Evolutionary conservation across 139 green algal genomes (phyloP).

Genomic region (Coelastrella sp.): DNA sequence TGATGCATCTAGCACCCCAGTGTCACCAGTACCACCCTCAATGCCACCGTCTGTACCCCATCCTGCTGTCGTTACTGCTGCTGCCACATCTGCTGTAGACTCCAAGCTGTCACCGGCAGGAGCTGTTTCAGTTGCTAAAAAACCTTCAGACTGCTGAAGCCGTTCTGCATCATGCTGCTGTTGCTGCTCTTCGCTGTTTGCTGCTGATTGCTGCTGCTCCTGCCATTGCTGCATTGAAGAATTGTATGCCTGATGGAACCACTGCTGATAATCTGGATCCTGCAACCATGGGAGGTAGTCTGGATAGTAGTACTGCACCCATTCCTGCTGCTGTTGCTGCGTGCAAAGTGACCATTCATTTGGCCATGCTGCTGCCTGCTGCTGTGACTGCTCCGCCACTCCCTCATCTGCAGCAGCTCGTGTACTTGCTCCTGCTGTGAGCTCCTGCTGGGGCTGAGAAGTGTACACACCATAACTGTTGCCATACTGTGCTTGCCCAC

Average conservation of each 20-base stretch:
- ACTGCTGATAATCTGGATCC: background rate
- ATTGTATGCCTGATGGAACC: background rate
- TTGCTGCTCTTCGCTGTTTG: background rate
- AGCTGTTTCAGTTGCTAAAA: background rate
- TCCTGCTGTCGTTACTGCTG: background rate
- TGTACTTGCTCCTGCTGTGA: background rate
- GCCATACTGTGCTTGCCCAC: background rate
- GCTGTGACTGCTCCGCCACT: background rate
- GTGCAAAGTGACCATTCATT: background rate
- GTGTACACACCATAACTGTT: background rate
- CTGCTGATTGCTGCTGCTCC: background rate
- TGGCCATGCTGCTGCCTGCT: conserved; percentile 7
- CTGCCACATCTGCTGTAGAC: background rate
- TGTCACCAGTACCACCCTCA: too few relatives aligned
- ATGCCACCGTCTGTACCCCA: too few relatives aligned
- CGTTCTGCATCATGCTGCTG: background rate
- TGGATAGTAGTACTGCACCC: background rate
- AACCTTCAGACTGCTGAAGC: background rate
- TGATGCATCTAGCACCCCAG: background rate
- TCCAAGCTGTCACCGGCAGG: background rate
- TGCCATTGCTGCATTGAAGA: background rate
- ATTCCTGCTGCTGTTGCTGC: background rate
- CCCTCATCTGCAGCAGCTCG: background rate
- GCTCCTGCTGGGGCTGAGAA: conserved; percentile 22
- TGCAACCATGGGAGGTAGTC: background rate